Base-by-base conservation (phyloP, 116 monocot species). In the Posidonia oceanica region DNA sequence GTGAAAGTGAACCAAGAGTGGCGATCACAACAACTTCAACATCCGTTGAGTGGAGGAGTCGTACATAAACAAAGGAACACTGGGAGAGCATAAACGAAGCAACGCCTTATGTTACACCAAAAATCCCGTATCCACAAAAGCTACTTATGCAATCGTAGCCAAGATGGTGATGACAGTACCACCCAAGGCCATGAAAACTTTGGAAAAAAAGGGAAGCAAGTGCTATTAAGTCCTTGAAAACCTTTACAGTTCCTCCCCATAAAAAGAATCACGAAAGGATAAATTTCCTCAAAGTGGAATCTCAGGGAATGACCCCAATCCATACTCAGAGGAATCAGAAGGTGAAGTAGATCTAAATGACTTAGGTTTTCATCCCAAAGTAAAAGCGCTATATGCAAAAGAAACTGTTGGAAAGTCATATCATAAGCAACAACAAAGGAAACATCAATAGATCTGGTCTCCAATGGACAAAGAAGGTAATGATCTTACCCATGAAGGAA, bases 181-280 rank as follows among this genome's bases (percentile, higher is more conserved):
- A 0, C 14, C 4, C 10, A 39, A 1, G 39, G 0, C 14, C 2
- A 3, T 64, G 0, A 64, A 64, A n/a, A 7, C 5, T 4, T 7
- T 64, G 4, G 64, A 64, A 64, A 7, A 64, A 17, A 3, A 3
- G 11, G 18, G 37, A 64, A 39, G 4, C 39, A 64, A 17, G 39
- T n/a, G 23, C 17, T 15, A 38, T 64, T 39, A n/a, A 2, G 17
- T 37, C 63, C 0, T 6, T 63, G 39, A 64, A n/a, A 0, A 40
- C 5, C 3, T 64, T 37, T 0, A 15, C 0, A 11, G 17, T 64
- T 5, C 16, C 64, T 1, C 64, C 13, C 11, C 11, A 17, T 0
- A 3, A 2, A 64, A 39, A 39, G 39, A 0, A 7, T 0, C 4
- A 6, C 2, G 8, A 0, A n/a, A 16, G 7, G 18, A 7, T 64